Conservation (phyloP, 768 basidiomycete species). For the Cantharellus cinnabarinus region DNA sequence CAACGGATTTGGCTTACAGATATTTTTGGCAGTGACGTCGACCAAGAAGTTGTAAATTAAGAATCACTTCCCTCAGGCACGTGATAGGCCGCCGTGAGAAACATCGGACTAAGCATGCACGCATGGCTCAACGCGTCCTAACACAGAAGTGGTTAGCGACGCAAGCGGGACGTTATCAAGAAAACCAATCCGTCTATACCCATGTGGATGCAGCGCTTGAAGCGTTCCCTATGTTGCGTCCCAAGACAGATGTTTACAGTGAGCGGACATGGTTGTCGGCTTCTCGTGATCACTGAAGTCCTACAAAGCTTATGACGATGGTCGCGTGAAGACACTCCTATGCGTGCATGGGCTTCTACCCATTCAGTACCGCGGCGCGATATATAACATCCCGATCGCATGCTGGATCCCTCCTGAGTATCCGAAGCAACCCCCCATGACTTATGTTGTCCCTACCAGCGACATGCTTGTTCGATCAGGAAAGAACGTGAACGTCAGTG, state of each 20-base stretch:
- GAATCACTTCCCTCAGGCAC: no score
- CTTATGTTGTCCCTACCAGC: conserved; percentile 78
- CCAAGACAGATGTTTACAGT: conserved; percentile 70
- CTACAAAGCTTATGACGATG: conserved; percentile 71
- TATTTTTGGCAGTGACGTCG: no score
- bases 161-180: conserved; percentile 35
- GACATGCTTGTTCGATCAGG: conserved; percentile 77
- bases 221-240: conserved; percentile 36
- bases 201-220: conserved; percentile 43
- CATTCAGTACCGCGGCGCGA: conserved; percentile 48
- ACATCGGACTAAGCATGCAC: no score
- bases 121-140: conserved; percentile 1
- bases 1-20: no score
- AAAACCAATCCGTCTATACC: conserved; percentile 34
- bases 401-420: conserved; percentile 77
- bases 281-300: not conserved
- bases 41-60: no score
- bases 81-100: no score
- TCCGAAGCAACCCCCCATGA: conserved; percentile 62
- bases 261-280: conserved; percentile 12
- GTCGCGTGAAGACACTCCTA: conserved; percentile 76
- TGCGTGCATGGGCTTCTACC: conserved; percentile 83
- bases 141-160: conserved; percentile 43
- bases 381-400: conserved; percentile 88
- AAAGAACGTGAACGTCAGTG: conserved; percentile 61